phyloP scores from a whole-genome alignment of 2,329 filamentous ascomycete genomes.

The Pyrenophora tritici-repentis region DNA sequence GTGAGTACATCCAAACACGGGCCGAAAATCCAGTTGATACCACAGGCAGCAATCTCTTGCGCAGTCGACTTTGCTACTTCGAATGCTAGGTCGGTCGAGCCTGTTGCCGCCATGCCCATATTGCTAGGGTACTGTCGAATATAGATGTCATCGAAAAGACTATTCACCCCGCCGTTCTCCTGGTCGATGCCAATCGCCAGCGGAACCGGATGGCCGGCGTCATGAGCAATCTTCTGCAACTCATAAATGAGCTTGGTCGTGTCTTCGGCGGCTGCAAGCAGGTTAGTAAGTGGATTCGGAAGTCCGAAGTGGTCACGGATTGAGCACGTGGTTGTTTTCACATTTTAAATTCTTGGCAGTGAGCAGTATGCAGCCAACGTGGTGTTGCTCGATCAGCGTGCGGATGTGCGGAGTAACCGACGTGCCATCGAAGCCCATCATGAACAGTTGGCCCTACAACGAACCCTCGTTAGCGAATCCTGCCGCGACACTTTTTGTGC shows the following conservation, averaged over 20 bases:
- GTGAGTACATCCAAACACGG: slow-evolving; percentile 93
- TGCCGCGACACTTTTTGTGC: slow-evolving; percentile 17
- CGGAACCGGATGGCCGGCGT: slow-evolving; percentile 87
- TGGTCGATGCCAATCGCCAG: slow-evolving; percentile 91
- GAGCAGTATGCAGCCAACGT: slow-evolving; percentile 84
- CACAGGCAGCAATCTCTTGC: slow-evolving; percentile 87
- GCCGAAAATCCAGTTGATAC: slow-evolving; percentile 93
- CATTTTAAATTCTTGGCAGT: slow-evolving; percentile 87
- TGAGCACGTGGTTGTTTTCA: slow-evolving; percentile 49
- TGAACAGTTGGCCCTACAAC: slow-evolving; percentile 78
- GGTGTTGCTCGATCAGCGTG: slow-evolving; percentile 78
- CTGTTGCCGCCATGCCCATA: slow-evolving; percentile 94
- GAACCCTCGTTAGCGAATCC: slow-evolving; percentile 36
- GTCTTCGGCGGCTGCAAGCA: slow-evolving; percentile 77
- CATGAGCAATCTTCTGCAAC: slow-evolving; percentile 86
- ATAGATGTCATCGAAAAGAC: slow-evolving; percentile 91
- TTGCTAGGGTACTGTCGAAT: slow-evolving; percentile 96
- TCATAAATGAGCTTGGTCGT: slow-evolving; percentile 87
- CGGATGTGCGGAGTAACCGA: slow-evolving; percentile 82
- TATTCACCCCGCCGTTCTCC: slow-evolving; percentile 98
- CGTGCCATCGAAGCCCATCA: slow-evolving; percentile 86
- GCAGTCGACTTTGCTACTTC: slow-evolving; percentile 92
- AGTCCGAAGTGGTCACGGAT: slow-evolving; percentile 7
- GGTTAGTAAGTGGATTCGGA: slow-evolving; percentile 25
- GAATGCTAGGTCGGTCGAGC: slow-evolving; percentile 82